Evolutionary conservation across 306 rosid genomes (phyloP), one percentile per base, ranked within the genome.

Genomic region (Rosa rugosa): DNA sequence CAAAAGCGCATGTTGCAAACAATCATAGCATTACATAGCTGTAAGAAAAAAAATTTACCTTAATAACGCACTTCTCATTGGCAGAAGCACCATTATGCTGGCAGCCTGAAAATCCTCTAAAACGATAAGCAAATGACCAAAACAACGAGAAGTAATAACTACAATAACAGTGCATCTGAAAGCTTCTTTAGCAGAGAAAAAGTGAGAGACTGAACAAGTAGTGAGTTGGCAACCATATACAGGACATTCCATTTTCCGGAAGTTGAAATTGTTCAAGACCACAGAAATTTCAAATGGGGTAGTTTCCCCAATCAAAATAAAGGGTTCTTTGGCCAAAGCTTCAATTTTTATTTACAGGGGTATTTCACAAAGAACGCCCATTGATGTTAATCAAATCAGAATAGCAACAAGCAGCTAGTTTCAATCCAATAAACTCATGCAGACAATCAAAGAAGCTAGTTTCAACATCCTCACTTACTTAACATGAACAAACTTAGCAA

Each of bases 41-140:
- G 49, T 51, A 63, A 73, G 8, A 11, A 31, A 18, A 13, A 13
- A 34, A 51, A 75, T 40, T 70, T 80, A 95, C 99, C 99, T 95
- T 95, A 77, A 92, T 36, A 75, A 79, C 69, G 67, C 72, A 74
- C 57, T 77, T 83, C 67, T 77, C 92, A 79, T 46, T 80, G 83
- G 80, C 86, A 68, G 89, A 84, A 71, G 49, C 88, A 81, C 80
- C 85, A 36, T 73, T 85, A 74, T 56, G 85, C 88, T 75, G 86
- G 77, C 77, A 67, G 66, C 92, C 99, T 94, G 89, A 85, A 85
- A 77, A 81, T 78, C 50, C 76, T 73, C 69, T 80, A 78, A 56
- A 82, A 72, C 72, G 63, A 75, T 84, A 84, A 90, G 90, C 70
- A 84, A 36, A 75, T 80, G 77, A 79, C 70, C 73, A 65, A 27